Conservation (phyloP, 2,329 filamentous ascomycete species). For the Fusarium longipes region DNA sequence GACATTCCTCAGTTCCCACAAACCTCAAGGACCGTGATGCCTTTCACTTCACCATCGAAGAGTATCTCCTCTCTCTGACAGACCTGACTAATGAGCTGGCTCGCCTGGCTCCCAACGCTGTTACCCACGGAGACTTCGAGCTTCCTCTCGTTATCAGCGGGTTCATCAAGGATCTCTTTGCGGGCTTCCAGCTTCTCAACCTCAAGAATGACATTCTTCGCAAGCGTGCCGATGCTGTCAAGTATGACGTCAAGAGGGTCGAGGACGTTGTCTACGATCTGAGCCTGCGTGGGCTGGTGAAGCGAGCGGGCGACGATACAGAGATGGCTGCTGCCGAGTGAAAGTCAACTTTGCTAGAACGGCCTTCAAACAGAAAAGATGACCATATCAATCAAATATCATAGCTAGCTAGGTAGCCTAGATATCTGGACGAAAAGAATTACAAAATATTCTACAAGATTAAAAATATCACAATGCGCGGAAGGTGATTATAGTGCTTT, state of each 20-base stretch:
- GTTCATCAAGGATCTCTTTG: slow-evolving; percentile 95
- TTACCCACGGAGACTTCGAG: slow-evolving; percentile 85
- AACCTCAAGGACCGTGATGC: slow-evolving; percentile 90
- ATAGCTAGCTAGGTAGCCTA: not conserved
- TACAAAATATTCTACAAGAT: not conserved
- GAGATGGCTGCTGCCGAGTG: slow-evolving; percentile 54
- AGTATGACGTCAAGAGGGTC: slow-evolving; percentile 97
- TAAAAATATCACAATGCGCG: not conserved
- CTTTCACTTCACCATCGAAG: slow-evolving; percentile 97
- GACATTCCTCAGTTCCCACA: slow-evolving; percentile 74
- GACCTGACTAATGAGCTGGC: slow-evolving; percentile 89
- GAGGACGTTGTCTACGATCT: slow-evolving; percentile 98
- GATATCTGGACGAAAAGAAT: not conserved
- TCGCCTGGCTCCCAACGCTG: slow-evolving; percentile 91
- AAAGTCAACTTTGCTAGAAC: not conserved
- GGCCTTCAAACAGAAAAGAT: not conserved
- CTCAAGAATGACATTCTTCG: slow-evolving; percentile 94
- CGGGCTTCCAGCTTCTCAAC: slow-evolving; percentile 96
- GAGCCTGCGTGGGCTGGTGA: slow-evolving; percentile 83
- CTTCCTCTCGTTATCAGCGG: slow-evolving; percentile 87
- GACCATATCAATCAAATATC: not conserved
- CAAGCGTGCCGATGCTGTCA: slow-evolving; percentile 90
- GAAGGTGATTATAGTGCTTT: slow-evolving; percentile 16
- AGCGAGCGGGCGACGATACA: slow-evolving; percentile 56
- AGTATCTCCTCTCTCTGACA: slow-evolving; percentile 91